Conservation (phyloP, 2,329 filamentous ascomycete species). For the Aulographum hederae region DNA sequence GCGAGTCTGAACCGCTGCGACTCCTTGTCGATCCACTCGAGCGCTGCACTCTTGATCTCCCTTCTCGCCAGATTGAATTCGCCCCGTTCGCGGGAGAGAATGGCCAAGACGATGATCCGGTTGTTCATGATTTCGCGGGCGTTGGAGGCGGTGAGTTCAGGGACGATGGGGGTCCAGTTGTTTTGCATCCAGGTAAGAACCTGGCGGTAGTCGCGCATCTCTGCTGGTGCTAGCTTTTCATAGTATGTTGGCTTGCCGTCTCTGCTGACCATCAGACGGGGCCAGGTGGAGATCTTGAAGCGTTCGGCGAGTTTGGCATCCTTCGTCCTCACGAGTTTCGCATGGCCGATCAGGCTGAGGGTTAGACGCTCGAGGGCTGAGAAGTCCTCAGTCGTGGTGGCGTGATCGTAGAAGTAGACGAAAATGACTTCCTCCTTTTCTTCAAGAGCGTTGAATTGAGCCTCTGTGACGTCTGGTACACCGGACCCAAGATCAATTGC, state of each 20-base stretch:
- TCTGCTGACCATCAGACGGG: constrained; percentile 73
- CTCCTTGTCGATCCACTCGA: constrained; percentile 97
- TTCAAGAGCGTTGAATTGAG: constrained; percentile 63
- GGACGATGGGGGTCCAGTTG: constrained; percentile 90
- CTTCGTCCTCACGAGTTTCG: constrained; percentile 80
- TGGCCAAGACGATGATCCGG: constrained; percentile 76
- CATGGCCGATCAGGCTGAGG: constrained; percentile 76
- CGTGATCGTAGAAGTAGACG: constrained; percentile 93
- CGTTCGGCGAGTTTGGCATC: constrained; percentile 57
- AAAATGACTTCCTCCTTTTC: constrained; percentile 92
- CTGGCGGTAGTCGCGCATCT: constrained; percentile 74
- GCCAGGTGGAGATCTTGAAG: constrained; percentile 95
- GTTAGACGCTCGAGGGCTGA: constrained; percentile 70
- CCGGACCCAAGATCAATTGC: constrained; percentile 61
- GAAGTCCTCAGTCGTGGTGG: constrained; percentile 86
- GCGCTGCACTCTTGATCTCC: constrained; percentile 87
- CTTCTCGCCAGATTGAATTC: constrained; percentile 62
- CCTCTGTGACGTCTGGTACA: constrained; percentile 63
- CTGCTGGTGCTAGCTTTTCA: constrained; percentile 65
- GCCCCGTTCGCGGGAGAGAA: constrained; percentile 62
- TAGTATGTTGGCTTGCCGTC: constrained; percentile 87
- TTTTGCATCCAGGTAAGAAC: constrained; percentile 87
- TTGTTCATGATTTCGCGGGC: constrained; percentile 89
- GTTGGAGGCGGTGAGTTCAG: constrained; percentile 80
- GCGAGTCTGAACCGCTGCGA: constrained; percentile 82